A percentile compares a stretch with the other conserved stretches of the same genome.
These are phyloP conservation scores for Vanderwaltozyma polyspora DNA, from an alignment of 805 yeast genomes.

Conservation along the genomic window DNA sequence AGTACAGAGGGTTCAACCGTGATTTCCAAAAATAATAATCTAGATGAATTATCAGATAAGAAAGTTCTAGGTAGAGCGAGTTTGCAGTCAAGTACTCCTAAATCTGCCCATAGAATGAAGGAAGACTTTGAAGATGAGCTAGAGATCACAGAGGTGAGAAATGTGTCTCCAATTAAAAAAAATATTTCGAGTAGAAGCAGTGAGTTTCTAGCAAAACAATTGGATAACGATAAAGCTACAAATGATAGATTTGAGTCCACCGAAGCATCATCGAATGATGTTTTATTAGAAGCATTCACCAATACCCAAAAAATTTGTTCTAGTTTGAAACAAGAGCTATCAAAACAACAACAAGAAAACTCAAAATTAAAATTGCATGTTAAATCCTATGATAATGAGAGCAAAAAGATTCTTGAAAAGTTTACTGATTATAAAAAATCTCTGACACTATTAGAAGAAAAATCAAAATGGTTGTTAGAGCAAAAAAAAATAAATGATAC, in stretches of 20 bases:
- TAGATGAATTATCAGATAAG: too few species aligned
- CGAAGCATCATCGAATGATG: constrained; percentile 26
- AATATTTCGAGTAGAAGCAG: not conserved
- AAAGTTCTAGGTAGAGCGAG: too few species aligned
- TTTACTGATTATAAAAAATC: constrained; percentile 17
- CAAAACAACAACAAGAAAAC: constrained; percentile 20
- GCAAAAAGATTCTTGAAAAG: constrained; percentile 12
- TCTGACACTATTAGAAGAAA: constrained; percentile 15
- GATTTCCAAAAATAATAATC: not conserved
- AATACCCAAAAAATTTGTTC: constrained; percentile 30
- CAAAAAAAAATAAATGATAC: constrained; percentile 17
- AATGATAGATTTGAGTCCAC: not conserved
- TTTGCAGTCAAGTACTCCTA: constrained; percentile 9
- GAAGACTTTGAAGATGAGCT: constrained; percentile 24
- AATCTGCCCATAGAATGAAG: not conserved
- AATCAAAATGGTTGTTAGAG: constrained; percentile 12
- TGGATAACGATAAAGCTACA: not conserved
- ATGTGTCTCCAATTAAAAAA: constrained; percentile 7
- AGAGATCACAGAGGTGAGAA: constrained; percentile 33
- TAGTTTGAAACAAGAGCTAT: constrained; percentile 25
- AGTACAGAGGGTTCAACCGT: not conserved
- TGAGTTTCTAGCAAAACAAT: too few species aligned
- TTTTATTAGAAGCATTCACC: constrained; percentile 30
- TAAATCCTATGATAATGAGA: constrained; percentile 13
- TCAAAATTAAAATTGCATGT: constrained; percentile 18